phyloP scores from a whole-genome alignment of 495 filamentous ascomycete genomes.

The Hypoxylon lienhwacheense region DNA sequence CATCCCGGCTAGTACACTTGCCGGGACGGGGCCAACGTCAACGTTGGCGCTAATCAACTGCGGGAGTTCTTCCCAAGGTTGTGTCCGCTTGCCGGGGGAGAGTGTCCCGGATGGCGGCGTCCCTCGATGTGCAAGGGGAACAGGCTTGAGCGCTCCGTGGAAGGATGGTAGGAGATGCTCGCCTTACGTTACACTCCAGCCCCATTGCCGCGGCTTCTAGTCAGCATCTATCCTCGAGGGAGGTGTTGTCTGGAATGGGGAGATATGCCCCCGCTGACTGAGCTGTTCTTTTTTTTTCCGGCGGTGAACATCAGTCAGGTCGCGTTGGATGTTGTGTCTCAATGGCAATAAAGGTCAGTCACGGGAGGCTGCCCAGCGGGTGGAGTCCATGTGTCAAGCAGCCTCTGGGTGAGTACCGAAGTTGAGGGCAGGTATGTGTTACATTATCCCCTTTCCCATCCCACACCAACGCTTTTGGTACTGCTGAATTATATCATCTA shows the following conservation, averaged over 20 bases:
- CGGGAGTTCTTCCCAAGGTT: not conserved
- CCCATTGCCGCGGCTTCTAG: not conserved
- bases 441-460: not conserved
- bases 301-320: not conserved
- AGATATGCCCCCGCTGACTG: constrained; percentile 2
- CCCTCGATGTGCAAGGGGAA: constrained; percentile 6
- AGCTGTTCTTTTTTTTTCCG: not conserved
- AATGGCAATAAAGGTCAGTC: constrained; percentile 2
- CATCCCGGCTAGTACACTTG: constrained; percentile 6
- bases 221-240: not conserved
- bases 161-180: not conserved
- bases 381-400: constrained; percentile 2
- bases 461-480: too few relatives aligned
- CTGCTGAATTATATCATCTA: too few relatives aligned
- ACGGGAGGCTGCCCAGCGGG: not conserved
- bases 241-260: not conserved
- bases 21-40: constrained; percentile 5
- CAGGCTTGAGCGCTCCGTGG: not conserved
- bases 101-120: constrained; percentile 1
- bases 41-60: constrained; percentile 1
- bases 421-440: not conserved
- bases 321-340: not conserved
- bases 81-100: constrained; percentile 2
- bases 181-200: constrained; percentile 6
- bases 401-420: constrained; percentile 1